A percentile compares a stretch with the other conserved stretches of the same genome.
Conservation (phyloP, 1,284 basidiomycete species). For the Malassezia caprae region DNA sequence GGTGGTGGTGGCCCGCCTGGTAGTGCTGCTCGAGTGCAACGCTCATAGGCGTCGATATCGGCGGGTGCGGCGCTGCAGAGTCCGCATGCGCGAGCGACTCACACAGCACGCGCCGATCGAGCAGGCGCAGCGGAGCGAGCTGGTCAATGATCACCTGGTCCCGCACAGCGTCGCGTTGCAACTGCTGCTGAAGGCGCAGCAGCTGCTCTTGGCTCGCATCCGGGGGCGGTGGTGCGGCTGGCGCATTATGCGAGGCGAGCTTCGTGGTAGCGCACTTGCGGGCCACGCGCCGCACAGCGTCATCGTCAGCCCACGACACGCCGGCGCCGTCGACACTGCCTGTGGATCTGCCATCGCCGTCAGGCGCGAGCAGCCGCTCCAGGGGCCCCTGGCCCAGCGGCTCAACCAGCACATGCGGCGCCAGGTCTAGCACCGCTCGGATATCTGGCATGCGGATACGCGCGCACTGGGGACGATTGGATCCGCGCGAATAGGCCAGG, state of each 20-base stretch:
- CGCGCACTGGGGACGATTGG: neutral
- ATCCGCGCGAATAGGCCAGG: constrained; percentile 26
- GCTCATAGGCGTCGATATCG: constrained; percentile 1
- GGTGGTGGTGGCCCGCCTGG: constrained; percentile 7
- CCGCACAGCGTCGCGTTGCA: constrained; percentile 17
- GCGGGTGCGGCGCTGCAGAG: neutral
- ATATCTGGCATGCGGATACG: constrained; percentile 37
- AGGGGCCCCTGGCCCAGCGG: constrained; percentile 41
- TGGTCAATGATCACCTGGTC: constrained; percentile 37
- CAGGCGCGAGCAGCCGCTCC: constrained; percentile 37
- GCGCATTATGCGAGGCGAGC: constrained; percentile 16
- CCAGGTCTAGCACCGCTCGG: constrained; percentile 33
- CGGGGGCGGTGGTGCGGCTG: neutral
- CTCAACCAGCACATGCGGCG: constrained; percentile 41
- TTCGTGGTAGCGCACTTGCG: constrained; percentile 25
- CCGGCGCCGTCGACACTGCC: neutral
- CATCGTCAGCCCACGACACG: constrained; percentile 5
- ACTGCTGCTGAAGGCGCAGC: constrained; percentile 10
- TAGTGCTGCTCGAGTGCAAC: constrained; percentile 13
- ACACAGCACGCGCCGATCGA: constrained; percentile 28
- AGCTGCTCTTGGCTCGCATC: neutral
- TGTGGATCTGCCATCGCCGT: constrained; percentile 6
- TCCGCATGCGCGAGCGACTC: constrained; percentile 21
- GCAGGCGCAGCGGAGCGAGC: constrained; percentile 30
- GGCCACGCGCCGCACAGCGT: constrained; percentile 5